Conservation (phyloP, 2,329 filamentous ascomycete species). For the Aspergillus unguis region DNA sequence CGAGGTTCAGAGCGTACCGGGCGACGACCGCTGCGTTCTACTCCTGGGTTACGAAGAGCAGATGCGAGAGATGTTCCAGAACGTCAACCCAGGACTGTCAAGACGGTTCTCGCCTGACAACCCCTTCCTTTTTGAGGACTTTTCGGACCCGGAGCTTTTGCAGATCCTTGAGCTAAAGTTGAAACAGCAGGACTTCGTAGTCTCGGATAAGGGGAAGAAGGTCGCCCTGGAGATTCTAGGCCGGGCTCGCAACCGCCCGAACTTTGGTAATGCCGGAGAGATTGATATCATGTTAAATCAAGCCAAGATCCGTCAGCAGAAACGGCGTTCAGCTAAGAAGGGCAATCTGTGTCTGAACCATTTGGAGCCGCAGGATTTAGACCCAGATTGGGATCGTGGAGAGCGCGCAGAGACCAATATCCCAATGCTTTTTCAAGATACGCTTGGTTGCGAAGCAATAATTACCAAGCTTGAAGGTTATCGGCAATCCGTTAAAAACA, state of each 20-base stretch:
- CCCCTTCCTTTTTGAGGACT: conserved; percentile 69
- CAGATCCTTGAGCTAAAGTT: conserved; percentile 64
- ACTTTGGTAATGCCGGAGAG: conserved; percentile 72
- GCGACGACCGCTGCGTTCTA: conserved; percentile 70
- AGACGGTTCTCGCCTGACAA: conserved; percentile 63
- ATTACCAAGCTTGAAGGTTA: conserved; percentile 55
- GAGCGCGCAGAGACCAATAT: conserved; percentile 10
- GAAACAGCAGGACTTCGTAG: conserved; percentile 52
- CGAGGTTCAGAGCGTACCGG: conserved; percentile 65
- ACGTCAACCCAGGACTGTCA: conserved; percentile 66
- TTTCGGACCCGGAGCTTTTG: conserved; percentile 55
- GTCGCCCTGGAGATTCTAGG: conserved; percentile 60
- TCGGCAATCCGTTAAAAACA: conserved; percentile 50
- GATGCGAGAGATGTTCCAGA: conserved; percentile 71
- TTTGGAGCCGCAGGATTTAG: conserved; percentile 35
- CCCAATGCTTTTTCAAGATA: conserved; percentile 36
- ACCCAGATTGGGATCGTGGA: conserved; percentile 9
- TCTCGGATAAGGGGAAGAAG: conserved; percentile 51
- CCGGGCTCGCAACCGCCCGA: conserved; percentile 59
- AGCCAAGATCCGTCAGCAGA: conserved; percentile 54
- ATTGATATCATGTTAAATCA: conserved; percentile 65
- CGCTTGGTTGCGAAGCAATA: conserved; percentile 57
- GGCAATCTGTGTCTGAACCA: conserved; percentile 4
- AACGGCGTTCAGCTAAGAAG: conserved; percentile 32
- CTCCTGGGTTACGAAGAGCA: conserved; percentile 67